Evolutionary conservation across 2,329 filamentous ascomycete species (phyloP), one percentile per base, ranked within the genome.

Genomic region (Hypoxylon sp.): DNA sequence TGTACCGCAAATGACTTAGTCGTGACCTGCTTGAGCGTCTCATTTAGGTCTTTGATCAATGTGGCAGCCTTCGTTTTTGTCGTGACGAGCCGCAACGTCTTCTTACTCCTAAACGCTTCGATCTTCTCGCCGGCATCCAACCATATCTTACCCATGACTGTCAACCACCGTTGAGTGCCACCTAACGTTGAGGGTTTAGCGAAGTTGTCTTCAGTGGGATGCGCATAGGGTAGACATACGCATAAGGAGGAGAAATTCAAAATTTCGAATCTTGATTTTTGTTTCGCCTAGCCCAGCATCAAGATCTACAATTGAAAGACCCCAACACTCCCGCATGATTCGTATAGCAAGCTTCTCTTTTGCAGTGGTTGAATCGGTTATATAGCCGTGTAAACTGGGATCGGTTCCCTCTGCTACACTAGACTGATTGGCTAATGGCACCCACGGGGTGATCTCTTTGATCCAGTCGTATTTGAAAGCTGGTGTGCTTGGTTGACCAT

Each of bases 311-410:
- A 84, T 81, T 8, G 82, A 79, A n/a, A 89, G 69, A 2, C 79
- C 80, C 87, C 87, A 89, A 64, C 81, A 82, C 24, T 81, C 76
- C 11, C 80, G 80, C 79, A 89, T 78, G 59, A 89, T 77, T 61
- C 77, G 77, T 14, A 83, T 67, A 0, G 78, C 83, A 10, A 83
- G 73, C 29, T 70, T 78, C 42, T 81, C 75, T 74, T 88, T 89
- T 3, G 73, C 71, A 13, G 73, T 71, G 37, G 72, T 76, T 1
- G 63, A 63, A 13, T 67, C 70, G 51, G 71, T 51, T 19, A 80
- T 39, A 37, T 81, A 81, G 22, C 77, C 78, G 26, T 70, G 70
- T 22, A 81, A 63, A 13, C 64, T 52, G 10, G 69, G 64, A 13
- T 74, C 66, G 8, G 64, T 42, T n/a, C 66, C 72, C 17, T 72